phyloP scores from a whole-genome alignment of 2,329 filamentous ascomycete genomes.

The Cladophialophora psammophila region DNA sequence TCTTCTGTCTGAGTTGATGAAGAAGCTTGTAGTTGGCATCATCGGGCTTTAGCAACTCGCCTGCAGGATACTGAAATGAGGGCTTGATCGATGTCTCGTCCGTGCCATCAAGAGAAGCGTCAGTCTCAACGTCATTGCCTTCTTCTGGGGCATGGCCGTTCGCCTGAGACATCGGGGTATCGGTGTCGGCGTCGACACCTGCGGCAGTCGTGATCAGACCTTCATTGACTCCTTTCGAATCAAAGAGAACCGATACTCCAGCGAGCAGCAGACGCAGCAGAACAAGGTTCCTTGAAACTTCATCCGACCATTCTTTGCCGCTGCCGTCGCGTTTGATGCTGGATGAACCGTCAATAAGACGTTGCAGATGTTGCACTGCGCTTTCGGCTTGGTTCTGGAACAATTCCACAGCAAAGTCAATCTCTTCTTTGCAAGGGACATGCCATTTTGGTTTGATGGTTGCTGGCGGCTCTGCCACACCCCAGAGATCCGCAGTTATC shows the following conservation, averaged over 20 bases:
- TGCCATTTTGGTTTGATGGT: slow-evolving; percentile 87
- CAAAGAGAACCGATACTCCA: slow-evolving; percentile 87
- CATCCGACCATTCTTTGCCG: slow-evolving; percentile 98
- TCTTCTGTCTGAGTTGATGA: slow-evolving; percentile 78
- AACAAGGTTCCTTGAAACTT: slow-evolving; percentile 87
- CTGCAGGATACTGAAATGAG: slow-evolving; percentile 86
- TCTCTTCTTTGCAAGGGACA: slow-evolving; percentile 77
- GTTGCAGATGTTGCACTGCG: slow-evolving; percentile 75
- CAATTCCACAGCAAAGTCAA: slow-evolving; percentile 86
- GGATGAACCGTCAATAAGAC: slow-evolving; percentile 81
- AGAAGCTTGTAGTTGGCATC: slow-evolving; percentile 75
- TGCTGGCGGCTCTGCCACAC: slow-evolving; percentile 74
- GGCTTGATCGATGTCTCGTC: slow-evolving; percentile 72
- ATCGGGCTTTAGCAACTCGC: slow-evolving; percentile 75
- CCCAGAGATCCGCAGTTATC: slow-evolving; percentile 82
- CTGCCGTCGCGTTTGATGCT: slow-evolving; percentile 89
- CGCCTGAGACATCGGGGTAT: slow-evolving; percentile 55
- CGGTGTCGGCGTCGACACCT: slow-evolving; percentile 46
- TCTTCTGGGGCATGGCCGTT: slow-evolving; percentile 43
- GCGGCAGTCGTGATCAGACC: slow-evolving; percentile 55
- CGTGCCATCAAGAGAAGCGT: slow-evolving; percentile 63
- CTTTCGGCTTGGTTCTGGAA: slow-evolving; percentile 83
- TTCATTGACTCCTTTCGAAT: slow-evolving; percentile 73
- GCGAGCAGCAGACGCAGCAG: slow-evolving; percentile 88
- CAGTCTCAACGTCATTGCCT: slow-evolving; percentile 50